Evolutionary conservation across 768 basidiomycete genomes (phyloP), one percentile per base, ranked within the genome.

Genomic region (Clitopilus hobsonii): DNA sequence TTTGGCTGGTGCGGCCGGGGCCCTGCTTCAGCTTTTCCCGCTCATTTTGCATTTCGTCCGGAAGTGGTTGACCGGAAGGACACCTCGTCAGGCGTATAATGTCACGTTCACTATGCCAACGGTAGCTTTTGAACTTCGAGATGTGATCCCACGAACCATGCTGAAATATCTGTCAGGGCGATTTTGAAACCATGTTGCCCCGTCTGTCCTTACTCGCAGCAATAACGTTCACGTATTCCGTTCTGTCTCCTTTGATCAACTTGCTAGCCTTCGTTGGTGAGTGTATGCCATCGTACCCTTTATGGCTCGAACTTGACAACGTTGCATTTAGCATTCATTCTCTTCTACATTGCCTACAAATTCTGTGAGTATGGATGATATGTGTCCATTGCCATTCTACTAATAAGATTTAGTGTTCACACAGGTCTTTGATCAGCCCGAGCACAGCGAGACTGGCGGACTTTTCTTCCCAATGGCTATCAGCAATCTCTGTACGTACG

Each of bases 161-260:
- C 24, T 6, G 14, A 28, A 41, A 24, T 18, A 7, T 29, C 24
- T 5, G 22, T 1, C 27, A 81, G 79, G 75, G 74, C 8, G 75
- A 82, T 61, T 80, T 83, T 54, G 79, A 80, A 3, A 64, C 73
- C 3, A 64, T 79, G 20, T 58, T 84, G 16, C 82, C 82, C 13
- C 69, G 76, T 14, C 63, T 83, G 38, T 82, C 80, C 3, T 69
- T 83, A 6, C 68, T 84, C 23, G 80, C 80, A 2, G 78, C 79
- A 0, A 80, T 81, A 32, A 74, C 68, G 3, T 74, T 83, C 54
- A 76, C 79, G 0, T 88, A 88, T 67, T 81, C 78, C 56, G 76
- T 86, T 25, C 74, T 88, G 51, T 80, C 82, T 2, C 86, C 86
- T 4, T 67, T 89, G 45, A 84, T 88, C 65, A 86, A 84, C 63